A percentile compares a stretch with the other conserved stretches of the same genome.
phyloP scores from a whole-genome alignment of 108 stramenopile genomes.

The Bacterosira constricta region DNA sequence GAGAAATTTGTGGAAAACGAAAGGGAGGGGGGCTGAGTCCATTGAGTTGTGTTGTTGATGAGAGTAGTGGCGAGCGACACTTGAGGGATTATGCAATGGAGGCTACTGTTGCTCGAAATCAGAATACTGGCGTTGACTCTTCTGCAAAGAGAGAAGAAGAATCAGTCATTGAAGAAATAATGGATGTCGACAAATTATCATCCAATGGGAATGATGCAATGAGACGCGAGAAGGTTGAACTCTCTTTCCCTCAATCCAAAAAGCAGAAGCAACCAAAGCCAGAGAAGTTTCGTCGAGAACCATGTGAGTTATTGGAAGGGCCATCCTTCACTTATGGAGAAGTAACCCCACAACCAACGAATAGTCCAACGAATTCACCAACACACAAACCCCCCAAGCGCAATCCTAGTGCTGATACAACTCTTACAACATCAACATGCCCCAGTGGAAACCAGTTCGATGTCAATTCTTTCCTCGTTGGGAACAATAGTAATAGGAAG shows the following conservation, averaged over 20 bases:
- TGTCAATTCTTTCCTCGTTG: slow-evolving; percentile 5
- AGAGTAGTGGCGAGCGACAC: not conserved
- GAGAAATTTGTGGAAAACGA: slow-evolving; percentile 23
- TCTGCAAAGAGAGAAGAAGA: not conserved
- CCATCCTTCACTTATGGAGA: not conserved
- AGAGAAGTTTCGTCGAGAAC: not conserved
- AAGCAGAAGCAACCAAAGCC: not conserved
- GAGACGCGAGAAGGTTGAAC: not conserved
- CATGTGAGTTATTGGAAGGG: slow-evolving; percentile 24
- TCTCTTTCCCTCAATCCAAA: slow-evolving; percentile 1
- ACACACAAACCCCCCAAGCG: not conserved
- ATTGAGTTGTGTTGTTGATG: slow-evolving; percentile 9
- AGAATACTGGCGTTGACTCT: too few relatives aligned
- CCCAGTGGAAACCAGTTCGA: not conserved
- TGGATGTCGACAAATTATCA: not conserved
- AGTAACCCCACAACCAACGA: not conserved
- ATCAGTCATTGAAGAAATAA: not conserved
- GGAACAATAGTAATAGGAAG: not conserved
- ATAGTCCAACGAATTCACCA: not conserved
- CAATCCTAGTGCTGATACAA: not conserved
- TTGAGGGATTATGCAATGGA: slow-evolving; percentile 19
- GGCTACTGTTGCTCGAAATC: not conserved
- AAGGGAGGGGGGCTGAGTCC: slow-evolving; percentile 9
- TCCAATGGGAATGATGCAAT: not conserved
- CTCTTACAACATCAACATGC: not conserved